Evolutionary conservation across 345 rosid genomes (phyloP), one percentile per base, ranked within the genome.

Genomic region (Citrus sinensis): DNA sequence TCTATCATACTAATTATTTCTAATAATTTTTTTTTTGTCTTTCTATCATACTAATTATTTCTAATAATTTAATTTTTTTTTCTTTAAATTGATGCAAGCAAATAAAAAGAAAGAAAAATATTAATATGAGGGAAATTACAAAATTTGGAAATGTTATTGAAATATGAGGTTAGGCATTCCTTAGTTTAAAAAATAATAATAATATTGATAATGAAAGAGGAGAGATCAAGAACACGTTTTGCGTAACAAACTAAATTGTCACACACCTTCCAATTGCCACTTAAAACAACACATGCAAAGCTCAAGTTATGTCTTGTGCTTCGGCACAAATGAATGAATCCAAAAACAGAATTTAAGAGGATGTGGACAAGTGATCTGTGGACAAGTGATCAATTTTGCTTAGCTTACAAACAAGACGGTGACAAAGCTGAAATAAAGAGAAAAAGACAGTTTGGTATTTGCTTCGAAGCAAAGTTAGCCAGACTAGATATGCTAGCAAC

Each of bases 311-410:
- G 9, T 14, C n/a, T 6, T 46, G 22, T 51, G 6, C 37, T 27
- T 64, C 34, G 22, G 4, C 4, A 42, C 14, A 46, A 46, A 46
- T 46, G 51, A 46, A 46, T 11, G 51, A 46, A 46, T 46, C 17
- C 9, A 7, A 24, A 10, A 67, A 46, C 62, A 76, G 25, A 72
- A 59, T 51, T 2, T 16, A 13, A 17, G 2, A 51, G 24, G 76
- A 72, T 19, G 70, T n/a, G 40, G 84, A 80, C 70, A 76, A 61
- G 46, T 7, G 71, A 81, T 71, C 83, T 19, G 70, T n/a, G 40
- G 84, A 80, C 70, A 76, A 61, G 46, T 7, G 71, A 81, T 71
- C 83, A 10, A 64, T 73, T 83, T 75, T 39, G 80, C 80, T 56
- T 85, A 32, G 64, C 61, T 56, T 39, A 56, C 79, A 84, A 76